Evolutionary conservation across 1,284 basidiomycete genomes (phyloP).

Genomic region (Apiotrichum sp.): DNA sequence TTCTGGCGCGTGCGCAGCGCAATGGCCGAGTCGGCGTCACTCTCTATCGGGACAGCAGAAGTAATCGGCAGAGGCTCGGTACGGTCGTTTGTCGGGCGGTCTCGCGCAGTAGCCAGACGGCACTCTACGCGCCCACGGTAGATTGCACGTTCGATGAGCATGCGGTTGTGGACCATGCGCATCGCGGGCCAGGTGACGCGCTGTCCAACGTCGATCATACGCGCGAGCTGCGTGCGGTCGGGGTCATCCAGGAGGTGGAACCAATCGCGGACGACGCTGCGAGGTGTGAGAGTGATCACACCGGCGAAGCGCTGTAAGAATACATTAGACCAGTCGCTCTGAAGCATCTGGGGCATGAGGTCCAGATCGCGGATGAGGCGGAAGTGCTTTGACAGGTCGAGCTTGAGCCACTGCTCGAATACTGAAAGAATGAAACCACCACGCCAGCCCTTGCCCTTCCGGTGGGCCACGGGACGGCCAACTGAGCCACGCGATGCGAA

Average conservation of each 20-base stretch:
- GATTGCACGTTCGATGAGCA: conserved; percentile 61
- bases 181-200: conserved; percentile 95
- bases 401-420: conserved; percentile 85
- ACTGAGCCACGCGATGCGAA: conserved; percentile 91
- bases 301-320: conserved; percentile 64
- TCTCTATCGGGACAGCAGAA: conserved; percentile 40
- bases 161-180: conserved; percentile 83
- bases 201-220: conserved; percentile 81
- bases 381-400: conserved; percentile 92
- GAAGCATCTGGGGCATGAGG: conserved; percentile 74
- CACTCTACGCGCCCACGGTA: conserved; percentile 69
- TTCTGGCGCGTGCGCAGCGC: conserved; percentile 21
- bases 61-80: conserved; percentile 9
- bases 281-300: conserved; percentile 66
- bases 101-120: conserved; percentile 51
- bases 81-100: conserved; percentile 32
- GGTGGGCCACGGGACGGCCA: conserved; percentile 50
- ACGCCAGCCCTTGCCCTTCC: conserved; percentile 59
- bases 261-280: conserved; percentile 77
- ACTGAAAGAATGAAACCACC: conserved; percentile 93
- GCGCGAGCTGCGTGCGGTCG: conserved; percentile 64
- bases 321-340: conserved; percentile 91
- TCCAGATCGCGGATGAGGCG: conserved; percentile 91
- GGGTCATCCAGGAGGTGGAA: conserved; percentile 76
- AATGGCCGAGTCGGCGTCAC: conserved; percentile 45